Evolutionary conservation across 345 rosid genomes (phyloP).

Genomic region (Limnanthes douglasii): DNA sequence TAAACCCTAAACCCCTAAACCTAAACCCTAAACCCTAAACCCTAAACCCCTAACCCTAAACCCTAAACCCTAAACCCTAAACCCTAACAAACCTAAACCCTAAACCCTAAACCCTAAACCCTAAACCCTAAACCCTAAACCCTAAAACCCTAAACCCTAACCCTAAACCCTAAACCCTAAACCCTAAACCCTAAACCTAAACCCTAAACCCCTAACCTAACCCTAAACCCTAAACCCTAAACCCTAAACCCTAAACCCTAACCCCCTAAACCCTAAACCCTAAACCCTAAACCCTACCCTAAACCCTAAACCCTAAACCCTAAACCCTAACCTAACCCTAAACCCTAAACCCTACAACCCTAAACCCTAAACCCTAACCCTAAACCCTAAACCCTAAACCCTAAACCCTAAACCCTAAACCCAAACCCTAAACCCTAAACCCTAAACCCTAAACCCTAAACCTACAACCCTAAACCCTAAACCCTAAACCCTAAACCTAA

Average conservation of each 20-base stretch:
- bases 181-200: conserved; percentile 9
- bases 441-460: conserved; percentile 6
- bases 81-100: conserved; percentile 2
- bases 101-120: conserved; percentile 10
- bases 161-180: conserved; percentile 11
- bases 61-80: neutral
- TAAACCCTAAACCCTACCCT: neutral
- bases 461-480: conserved; percentile 6
- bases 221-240: conserved; percentile 8
- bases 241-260: conserved; percentile 5
- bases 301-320: conserved; percentile 7
- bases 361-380: conserved; percentile 7
- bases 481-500: conserved; percentile 5
- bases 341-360: conserved; percentile 10
- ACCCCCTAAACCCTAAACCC: neutral
- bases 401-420: conserved; percentile 3
- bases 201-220: conserved; percentile 3
- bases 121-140: conserved; percentile 10
- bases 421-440: conserved; percentile 8
- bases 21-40: neutral
- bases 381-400: neutral
- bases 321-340: conserved; percentile 8
- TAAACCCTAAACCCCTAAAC: conserved; percentile 1
- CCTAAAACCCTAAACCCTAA: neutral
- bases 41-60: conserved; percentile 3